phyloP scores from a whole-genome alignment of 257 asterid genomes.

The Thymus mandschuricus region DNA sequence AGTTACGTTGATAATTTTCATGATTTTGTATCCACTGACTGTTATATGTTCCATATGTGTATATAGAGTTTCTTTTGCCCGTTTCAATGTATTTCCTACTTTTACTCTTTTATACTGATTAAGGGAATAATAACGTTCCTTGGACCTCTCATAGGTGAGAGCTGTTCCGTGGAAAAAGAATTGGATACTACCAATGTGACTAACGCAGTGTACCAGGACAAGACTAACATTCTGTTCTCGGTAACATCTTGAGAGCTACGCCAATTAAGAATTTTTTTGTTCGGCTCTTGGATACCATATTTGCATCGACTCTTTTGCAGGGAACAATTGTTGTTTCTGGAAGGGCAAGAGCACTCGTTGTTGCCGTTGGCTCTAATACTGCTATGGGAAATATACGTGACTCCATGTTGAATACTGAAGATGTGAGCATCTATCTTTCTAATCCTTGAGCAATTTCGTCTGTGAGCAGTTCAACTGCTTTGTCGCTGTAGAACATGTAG shows the following conservation, averaged over 20 bases:
- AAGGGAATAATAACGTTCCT: constrained; percentile 33
- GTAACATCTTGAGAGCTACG: constrained; percentile 51
- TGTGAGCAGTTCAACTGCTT: constrained; percentile 21
- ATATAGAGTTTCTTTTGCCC: not conserved
- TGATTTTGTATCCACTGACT: constrained; percentile 12
- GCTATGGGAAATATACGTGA: constrained; percentile 99
- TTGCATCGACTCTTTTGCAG: constrained; percentile 49
- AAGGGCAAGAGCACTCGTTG: constrained; percentile 92
- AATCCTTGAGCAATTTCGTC: constrained; percentile 30
- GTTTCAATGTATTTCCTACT: not conserved
- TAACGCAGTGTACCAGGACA: constrained; percentile 99
- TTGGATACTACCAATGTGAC: constrained; percentile 68
- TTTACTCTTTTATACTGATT: constrained; percentile 14
- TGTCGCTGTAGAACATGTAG: constrained; percentile 11
- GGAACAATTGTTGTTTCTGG: constrained; percentile 97
- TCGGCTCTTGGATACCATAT: constrained; percentile 22
- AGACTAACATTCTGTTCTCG: constrained; percentile 95
- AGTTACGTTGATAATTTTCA: constrained; percentile 1
- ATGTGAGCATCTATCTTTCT: constrained; percentile 53
- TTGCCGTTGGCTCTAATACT: constrained; percentile 96
- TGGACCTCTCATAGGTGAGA: constrained; percentile 75
- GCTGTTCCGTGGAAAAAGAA: constrained; percentile 97
- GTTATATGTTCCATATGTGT: not conserved
- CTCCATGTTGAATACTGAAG: constrained; percentile 95
- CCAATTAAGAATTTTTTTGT: constrained; percentile 10